Percentiles rank a stretch among this genome's conserved stretches.
These are phyloP conservation scores for Fennellomyces sp. DNA, from an alignment of 371 early-diverging fungal species.

Conservation along the genomic window DNA sequence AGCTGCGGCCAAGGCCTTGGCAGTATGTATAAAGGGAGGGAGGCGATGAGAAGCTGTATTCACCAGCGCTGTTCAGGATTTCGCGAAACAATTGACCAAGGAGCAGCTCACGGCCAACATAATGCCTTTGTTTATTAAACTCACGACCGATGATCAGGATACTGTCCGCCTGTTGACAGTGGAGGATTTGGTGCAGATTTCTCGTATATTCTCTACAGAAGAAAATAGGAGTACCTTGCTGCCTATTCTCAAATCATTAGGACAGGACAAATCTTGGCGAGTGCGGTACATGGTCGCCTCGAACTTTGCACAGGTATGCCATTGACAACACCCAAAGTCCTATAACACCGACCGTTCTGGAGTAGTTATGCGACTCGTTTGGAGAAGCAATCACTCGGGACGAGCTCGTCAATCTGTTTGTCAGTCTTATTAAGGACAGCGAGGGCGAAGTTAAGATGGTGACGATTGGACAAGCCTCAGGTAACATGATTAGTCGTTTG, in stretches of 20 bases:
- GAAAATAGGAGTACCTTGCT: constrained; percentile 80
- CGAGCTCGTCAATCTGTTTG: constrained; percentile 44
- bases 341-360: background rate
- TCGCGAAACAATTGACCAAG: constrained; percentile 72
- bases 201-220: constrained; percentile 77
- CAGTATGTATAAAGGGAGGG: constrained; percentile 52
- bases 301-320: constrained; percentile 83
- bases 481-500: too few relatives aligned
- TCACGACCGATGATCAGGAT: constrained; percentile 92
- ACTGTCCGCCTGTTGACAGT: constrained; percentile 95
- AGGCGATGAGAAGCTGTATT: background rate
- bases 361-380: constrained; percentile 38
- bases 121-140: constrained; percentile 74
- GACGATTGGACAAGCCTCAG: constrained; percentile 83
- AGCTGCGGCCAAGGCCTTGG: constrained; percentile 89
- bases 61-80: constrained; percentile 33
- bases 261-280: constrained; percentile 94
- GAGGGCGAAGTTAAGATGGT: constrained; percentile 98
- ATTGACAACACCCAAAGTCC: background rate
- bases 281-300: constrained; percentile 97
- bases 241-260: constrained; percentile 74
- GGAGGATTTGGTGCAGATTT: constrained; percentile 89
- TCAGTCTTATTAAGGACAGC: constrained; percentile 88
- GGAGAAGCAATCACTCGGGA: constrained; percentile 39
- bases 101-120: constrained; percentile 72